phyloP scores from a whole-genome alignment of 2,329 filamentous ascomycete species.

The Hypocrella siamensis region DNA sequence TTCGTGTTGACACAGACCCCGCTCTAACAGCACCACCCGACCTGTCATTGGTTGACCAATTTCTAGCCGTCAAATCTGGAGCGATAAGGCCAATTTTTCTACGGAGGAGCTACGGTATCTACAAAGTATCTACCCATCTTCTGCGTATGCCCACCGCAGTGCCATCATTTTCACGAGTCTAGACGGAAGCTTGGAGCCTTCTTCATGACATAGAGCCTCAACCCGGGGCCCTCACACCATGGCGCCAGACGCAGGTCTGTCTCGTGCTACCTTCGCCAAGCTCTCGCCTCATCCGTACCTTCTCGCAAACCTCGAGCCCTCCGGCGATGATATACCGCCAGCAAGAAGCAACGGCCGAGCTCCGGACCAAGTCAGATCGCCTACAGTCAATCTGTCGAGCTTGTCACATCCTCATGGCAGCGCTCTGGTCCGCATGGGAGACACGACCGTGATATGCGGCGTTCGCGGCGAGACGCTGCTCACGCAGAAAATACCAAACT shows the following conservation, averaged over 20 bases:
- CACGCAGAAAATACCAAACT: conserved; percentile 57
- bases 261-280: conserved; percentile 66
- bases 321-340: conserved; percentile 28
- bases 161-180: no score
- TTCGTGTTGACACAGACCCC: no score
- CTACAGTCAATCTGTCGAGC: conserved; percentile 68
- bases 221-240: conserved; percentile 6
- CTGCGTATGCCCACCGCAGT: no score
- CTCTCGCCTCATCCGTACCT: conserved; percentile 82
- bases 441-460: conserved; percentile 90
- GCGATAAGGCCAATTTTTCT: no score
- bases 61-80: no score
- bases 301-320: conserved; percentile 67
- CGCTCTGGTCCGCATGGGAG: conserved; percentile 72
- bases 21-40: no score
- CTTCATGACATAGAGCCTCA: background rate
- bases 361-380: conserved; percentile 51
- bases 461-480: conserved; percentile 74
- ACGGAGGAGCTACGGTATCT: no score
- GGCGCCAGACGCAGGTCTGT: conserved; percentile 23
- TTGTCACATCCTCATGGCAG: conserved; percentile 83
- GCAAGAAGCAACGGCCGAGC: conserved; percentile 69
- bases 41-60: no score
- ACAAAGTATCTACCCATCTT: no score
- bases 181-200: no score